Evolutionary conservation across 1,284 basidiomycete species (phyloP).

Genomic region (Schizopora paradoxa): DNA sequence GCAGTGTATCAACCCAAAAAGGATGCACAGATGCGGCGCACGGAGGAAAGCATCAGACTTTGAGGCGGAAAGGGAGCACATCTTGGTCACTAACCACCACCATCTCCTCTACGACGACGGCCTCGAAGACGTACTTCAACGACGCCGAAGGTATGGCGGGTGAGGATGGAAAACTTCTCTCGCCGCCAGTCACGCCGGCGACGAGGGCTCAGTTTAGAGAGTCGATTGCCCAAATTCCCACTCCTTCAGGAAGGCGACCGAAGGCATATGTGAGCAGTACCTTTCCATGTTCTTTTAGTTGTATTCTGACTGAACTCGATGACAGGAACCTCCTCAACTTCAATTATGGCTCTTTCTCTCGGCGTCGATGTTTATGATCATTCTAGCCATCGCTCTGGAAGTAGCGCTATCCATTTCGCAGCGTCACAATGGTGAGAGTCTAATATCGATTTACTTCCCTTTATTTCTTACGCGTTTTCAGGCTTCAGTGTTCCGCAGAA

Average conservation of each 20-base stretch:
- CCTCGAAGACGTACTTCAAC: neutral
- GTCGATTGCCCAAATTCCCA: constrained; percentile 43
- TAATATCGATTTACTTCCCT: neutral
- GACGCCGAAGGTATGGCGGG: too few species aligned
- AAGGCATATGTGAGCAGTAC: constrained; percentile 38
- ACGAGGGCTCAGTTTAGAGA: constrained; percentile 32
- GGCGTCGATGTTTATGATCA: constrained; percentile 38
- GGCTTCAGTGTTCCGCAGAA: constrained; percentile 47
- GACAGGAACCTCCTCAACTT: constrained; percentile 43
- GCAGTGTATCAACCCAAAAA: too few species aligned
- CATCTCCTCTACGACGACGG: neutral
- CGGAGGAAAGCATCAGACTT: too few species aligned
- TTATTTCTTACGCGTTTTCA: constrained; percentile 21
- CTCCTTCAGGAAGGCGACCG: constrained; percentile 29
- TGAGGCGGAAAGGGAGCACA: too few species aligned
- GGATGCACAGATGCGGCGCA: too few species aligned
- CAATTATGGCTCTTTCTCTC: constrained; percentile 38
- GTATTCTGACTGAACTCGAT: neutral
- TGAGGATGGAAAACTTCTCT: constrained; percentile 10
- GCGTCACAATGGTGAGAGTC: constrained; percentile 38
- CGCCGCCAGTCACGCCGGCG: constrained; percentile 14
- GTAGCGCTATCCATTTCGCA: constrained; percentile 37
- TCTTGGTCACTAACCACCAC: too few species aligned
- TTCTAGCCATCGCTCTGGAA: constrained; percentile 46
- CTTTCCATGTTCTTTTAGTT: constrained; percentile 2